A percentile compares a stretch with the other conserved stretches of the same genome.
phyloP scores from a whole-genome alignment of 1,284 basidiomycete genomes.

The Melampsora abietis-canadensis region DNA sequence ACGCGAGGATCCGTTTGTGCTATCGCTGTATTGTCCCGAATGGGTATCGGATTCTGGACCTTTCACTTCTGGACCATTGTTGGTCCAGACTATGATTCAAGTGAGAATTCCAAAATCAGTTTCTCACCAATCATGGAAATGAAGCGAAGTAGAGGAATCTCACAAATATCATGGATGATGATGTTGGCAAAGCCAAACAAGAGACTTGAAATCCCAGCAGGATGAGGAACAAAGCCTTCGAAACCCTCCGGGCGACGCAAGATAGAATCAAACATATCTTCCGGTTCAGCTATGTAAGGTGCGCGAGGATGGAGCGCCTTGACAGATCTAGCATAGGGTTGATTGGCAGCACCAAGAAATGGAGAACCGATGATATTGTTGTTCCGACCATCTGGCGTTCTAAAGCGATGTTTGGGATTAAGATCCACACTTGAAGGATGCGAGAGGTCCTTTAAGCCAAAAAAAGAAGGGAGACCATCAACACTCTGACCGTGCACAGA shows the following conservation, averaged over 20 bases:
- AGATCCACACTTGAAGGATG: constrained; percentile 37
- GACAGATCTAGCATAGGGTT: constrained; percentile 33
- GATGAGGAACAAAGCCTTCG: constrained; percentile 33
- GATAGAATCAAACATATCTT: constrained; percentile 39
- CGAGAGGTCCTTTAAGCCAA: constrained; percentile 16
- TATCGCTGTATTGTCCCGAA: background rate
- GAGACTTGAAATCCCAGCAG: constrained; percentile 34
- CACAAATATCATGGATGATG: constrained; percentile 42
- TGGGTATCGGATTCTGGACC: constrained; percentile 2
- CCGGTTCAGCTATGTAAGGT: constrained; percentile 37
- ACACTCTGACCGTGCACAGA: background rate
- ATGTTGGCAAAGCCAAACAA: constrained; percentile 41
- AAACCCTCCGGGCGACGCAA: constrained; percentile 18
- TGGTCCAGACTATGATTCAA: constrained; percentile 23
- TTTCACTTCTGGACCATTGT: constrained; percentile 19
- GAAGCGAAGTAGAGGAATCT: background rate
- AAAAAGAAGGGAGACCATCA: background rate
- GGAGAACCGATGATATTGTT: constrained; percentile 39
- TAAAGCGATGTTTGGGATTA: constrained; percentile 30
- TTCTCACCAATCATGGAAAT: background rate
- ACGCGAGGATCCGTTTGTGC: background rate
- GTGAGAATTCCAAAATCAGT: background rate
- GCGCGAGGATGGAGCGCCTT: constrained; percentile 30
- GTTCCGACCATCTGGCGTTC: constrained; percentile 36
- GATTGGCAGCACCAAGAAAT: constrained; percentile 26